A percentile compares a stretch with the other conserved stretches of the same genome.
Conservation (phyloP, 2,329 filamentous ascomycete species). For the Colletotrichum spinosum region DNA sequence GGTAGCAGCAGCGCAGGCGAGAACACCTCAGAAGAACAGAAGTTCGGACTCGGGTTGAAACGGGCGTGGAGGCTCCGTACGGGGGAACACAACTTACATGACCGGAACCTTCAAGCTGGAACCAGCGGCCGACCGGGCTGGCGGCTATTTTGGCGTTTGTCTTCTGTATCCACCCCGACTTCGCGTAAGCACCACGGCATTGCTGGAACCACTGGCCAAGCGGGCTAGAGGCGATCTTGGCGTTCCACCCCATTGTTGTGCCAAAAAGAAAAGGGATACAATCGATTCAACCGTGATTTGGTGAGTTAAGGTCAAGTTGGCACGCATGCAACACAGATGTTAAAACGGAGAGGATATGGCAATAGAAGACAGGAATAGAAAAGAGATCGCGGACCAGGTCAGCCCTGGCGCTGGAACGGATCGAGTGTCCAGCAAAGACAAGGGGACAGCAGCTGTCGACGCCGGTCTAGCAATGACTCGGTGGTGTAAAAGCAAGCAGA, state of each 20-base stretch:
- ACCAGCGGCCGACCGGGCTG: conserved; percentile 77
- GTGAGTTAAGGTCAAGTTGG: no score
- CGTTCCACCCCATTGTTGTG: not conserved
- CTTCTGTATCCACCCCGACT: conserved; percentile 55
- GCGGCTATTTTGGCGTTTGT: conserved; percentile 70
- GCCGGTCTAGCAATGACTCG: no score
- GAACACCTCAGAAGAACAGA: not conserved
- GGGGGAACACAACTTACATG: conserved; percentile 71
- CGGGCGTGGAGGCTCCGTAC: not conserved
- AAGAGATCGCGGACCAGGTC: no score
- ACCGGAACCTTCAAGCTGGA: conserved; percentile 84
- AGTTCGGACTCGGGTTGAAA: not conserved
- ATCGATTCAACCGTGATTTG: no score
- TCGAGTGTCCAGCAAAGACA: no score
- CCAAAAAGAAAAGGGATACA: no score
- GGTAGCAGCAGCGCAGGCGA: no score
- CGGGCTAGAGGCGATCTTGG: not conserved
- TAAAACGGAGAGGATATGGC: no score
- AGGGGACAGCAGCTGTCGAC: no score
- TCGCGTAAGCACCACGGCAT: conserved; percentile 50
- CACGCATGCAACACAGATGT: no score
- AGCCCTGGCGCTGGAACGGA: no score
- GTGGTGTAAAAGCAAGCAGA: conserved; percentile 13
- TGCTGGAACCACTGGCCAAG: conserved; percentile 26
- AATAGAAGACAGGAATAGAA: no score